Percentiles rank a stretch among this genome's conserved stretches.
Evolutionary conservation across 345 rosid genomes (phyloP).

Genomic region (Bruguiera sexangula): DNA sequence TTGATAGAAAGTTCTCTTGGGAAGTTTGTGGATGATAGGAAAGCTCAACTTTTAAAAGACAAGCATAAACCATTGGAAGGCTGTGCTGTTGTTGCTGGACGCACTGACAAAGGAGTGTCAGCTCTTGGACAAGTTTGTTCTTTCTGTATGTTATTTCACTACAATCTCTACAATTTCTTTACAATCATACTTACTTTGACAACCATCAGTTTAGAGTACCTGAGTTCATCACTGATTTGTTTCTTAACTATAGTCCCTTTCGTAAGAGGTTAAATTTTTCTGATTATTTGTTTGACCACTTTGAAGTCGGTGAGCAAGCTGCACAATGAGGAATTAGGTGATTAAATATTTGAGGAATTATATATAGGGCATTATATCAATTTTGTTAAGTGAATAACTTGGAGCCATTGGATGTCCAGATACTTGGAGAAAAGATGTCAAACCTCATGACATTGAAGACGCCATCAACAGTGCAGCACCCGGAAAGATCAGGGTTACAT

Average conservation of each 20-base stretch:
- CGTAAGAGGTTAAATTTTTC: no score
- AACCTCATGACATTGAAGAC: conserved; percentile 53
- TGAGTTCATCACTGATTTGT: no score
- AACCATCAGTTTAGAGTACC: background rate
- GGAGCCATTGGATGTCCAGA: conserved; percentile 39
- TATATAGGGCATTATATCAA: background rate
- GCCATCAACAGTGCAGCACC: conserved; percentile 61
- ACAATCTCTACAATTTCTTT: background rate
- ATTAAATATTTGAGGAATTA: no score
- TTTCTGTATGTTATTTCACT: conserved; percentile 61
- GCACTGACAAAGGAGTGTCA: conserved; percentile 97
- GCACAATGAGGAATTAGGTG: no score
- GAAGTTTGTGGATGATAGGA: conserved; percentile 77
- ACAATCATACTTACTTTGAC: background rate
- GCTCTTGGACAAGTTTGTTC: conserved; percentile 96
- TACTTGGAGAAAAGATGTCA: conserved; percentile 85
- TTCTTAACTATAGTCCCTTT: no score
- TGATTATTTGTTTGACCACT: no score
- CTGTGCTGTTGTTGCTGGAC: conserved; percentile 78
- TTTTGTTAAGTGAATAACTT: conserved; percentile 5
- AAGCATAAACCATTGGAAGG: conserved; percentile 82
- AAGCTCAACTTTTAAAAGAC: conserved; percentile 70
- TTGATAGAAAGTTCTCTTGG: conserved; percentile 79
- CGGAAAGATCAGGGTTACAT: conserved; percentile 62
- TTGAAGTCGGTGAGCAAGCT: no score